A percentile compares a stretch with the other conserved stretches of the same genome.
Evolutionary conservation across 176 grass and related monocot genomes (phyloP).

Genomic region (Alopecurus myosuroides): DNA sequence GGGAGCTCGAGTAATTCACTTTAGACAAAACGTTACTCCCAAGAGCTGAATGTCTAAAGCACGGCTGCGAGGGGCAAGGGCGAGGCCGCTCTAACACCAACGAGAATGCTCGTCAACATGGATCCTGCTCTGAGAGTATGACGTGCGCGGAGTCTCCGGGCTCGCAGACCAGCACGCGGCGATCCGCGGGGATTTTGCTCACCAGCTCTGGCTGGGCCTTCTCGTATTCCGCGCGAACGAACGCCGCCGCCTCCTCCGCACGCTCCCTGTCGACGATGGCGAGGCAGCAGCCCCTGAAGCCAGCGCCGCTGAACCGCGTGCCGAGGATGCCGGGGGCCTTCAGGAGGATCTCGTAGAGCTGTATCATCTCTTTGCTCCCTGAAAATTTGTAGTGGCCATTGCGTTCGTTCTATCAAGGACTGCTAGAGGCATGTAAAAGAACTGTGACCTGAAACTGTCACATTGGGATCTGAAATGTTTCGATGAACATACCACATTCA

Average conservation of each 20-base stretch:
- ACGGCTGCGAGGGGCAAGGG: neutral
- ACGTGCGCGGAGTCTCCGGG: constrained; percentile 57
- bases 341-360: constrained; percentile 91
- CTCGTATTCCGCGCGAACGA: constrained; percentile 51
- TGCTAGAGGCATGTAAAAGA: neutral
- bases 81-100: neutral
- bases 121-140: constrained; percentile 21
- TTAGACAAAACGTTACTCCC: neutral
- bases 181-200: constrained; percentile 44
- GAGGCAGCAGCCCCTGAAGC: constrained; percentile 94
- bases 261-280: constrained; percentile 44
- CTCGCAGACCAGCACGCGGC: constrained; percentile 70
- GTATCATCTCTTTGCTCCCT: constrained; percentile 89
- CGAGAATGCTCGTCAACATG: neutral
- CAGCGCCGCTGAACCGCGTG: constrained; percentile 86
- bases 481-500: constrained; percentile 66
- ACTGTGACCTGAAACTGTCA: neutral
- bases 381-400: neutral
- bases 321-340: constrained; percentile 82
- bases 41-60: neutral
- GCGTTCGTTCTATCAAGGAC: neutral
- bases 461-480: neutral
- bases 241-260: constrained; percentile 64
- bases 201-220: constrained; percentile 70
- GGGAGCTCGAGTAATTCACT: neutral